Base-by-base conservation (phyloP, 2,329 filamentous ascomycete species). In the Penicillium vulpinum region DNA sequence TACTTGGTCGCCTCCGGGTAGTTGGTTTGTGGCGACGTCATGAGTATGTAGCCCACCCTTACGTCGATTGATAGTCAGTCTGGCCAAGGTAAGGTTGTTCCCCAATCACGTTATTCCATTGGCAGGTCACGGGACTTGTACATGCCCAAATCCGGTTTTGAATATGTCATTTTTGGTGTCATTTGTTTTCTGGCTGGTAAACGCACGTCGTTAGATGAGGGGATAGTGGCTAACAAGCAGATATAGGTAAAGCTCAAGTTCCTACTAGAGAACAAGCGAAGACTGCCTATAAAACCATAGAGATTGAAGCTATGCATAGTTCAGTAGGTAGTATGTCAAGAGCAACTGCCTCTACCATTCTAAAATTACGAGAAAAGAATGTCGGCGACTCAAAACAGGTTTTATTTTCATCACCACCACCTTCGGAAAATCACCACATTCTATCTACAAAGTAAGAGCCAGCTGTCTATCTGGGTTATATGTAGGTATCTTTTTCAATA, bases 51-150 rank as follows among this genome's bases (percentile, higher is more conserved):
- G 47, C 56, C 22, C 60, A 58, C 53, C 44, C 54, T 67, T 66
- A 70, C 68, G 67, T 70, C 67, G 68, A 61, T 61, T 50, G 33
- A 45, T 58, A 41, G 61, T 69, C 64, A 68, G 54, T 24, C 21
- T 35, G n/a, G n/a, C 16, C 38, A 33, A 45, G 39, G 28, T 28
- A n/a, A n/a, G n/a, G 44, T 35, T 7, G 2, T 21, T 31, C 26
- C 10, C 28, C 21, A 51, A 51, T n/a, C 49, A 18, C 11, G 49
- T 33, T 51, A 40, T 40, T 51, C n/a, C 4, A 2, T 5, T 33
- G 18, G 21, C 4, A 5, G 9, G 9, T 51, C 29, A 51, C 38
- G 22, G 28, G 29, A 18, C 21, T 31, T 26, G 31, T 16, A 8
- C 11, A n/a, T 26, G 18, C 13, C 28, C 21, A 31, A 47, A 47